Evolutionary conservation across 352 stramenopile genomes (phyloP).

Genomic region (Phytophthora citricola): DNA sequence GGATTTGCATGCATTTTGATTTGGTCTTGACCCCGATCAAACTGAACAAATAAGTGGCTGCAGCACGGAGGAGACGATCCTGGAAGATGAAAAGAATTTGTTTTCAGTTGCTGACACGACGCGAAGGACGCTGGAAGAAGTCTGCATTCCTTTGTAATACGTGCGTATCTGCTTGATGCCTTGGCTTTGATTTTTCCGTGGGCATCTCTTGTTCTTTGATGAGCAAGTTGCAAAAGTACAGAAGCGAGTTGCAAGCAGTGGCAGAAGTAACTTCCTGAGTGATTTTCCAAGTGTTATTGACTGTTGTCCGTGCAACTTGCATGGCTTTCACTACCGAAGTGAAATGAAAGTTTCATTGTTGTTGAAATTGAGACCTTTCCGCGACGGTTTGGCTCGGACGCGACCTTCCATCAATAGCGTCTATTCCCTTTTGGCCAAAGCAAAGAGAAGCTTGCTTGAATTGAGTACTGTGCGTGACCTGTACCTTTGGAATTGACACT

Average conservation of each 20-base stretch:
- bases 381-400: conserved; percentile 17
- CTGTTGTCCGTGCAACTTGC: conserved; percentile 11
- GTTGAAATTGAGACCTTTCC: conserved; percentile 29
- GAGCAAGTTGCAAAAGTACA: conserved; percentile 23
- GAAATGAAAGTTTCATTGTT: conserved; percentile 18
- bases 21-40: conserved; percentile 20
- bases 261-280: conserved; percentile 19
- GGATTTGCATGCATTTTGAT: conserved; percentile 38
- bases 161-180: conserved; percentile 49
- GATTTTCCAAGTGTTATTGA: conserved; percentile 7
- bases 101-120: conserved; percentile 14
- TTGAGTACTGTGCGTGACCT: neutral
- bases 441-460: no score
- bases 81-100: conserved; percentile 21
- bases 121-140: conserved; percentile 25
- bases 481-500: neutral
- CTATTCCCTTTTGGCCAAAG: conserved; percentile 15
- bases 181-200: conserved; percentile 42
- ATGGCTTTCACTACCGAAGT: neutral
- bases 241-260: conserved; percentile 18
- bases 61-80: conserved; percentile 21
- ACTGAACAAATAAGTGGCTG: conserved; percentile 18
- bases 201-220: conserved; percentile 27
- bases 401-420: conserved; percentile 13
- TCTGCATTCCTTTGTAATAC: conserved; percentile 51